Conservation (phyloP, 805 yeast species). For the Priceomyces castillae region DNA sequence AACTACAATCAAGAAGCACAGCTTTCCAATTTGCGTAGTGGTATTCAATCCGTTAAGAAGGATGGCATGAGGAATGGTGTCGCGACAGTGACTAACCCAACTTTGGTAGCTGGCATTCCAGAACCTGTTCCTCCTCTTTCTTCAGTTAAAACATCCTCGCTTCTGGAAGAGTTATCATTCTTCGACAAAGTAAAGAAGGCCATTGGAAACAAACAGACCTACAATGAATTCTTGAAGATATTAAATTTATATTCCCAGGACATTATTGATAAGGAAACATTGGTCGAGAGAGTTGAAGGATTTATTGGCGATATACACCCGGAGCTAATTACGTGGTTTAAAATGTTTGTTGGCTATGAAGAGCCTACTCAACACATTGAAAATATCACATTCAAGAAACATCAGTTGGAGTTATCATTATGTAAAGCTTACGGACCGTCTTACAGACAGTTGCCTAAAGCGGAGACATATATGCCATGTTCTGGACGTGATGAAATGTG, state of each 20-base stretch:
- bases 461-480: conserved; percentile 95
- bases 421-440: conserved; percentile 97
- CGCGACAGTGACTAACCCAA: conserved; percentile 48
- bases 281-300: conserved; percentile 80
- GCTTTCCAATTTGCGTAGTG: conserved; percentile 46
- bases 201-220: conserved; percentile 83
- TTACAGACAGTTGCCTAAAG: conserved; percentile 86
- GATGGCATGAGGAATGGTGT: conserved; percentile 26
- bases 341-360: conserved; percentile 83
- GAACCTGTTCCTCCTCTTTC: conserved; percentile 64
- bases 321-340: conserved; percentile 88
- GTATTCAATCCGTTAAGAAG: conserved; percentile 22
- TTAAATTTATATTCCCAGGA: conserved; percentile 87
- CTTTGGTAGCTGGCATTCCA: conserved; percentile 80
- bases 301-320: conserved; percentile 74
- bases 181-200: conserved; percentile 90
- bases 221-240: conserved; percentile 88
- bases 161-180: conserved; percentile 83
- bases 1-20: conserved; percentile 45
- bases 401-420: conserved; percentile 80
- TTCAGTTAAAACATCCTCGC: conserved; percentile 50
- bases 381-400: conserved; percentile 83
- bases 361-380: conserved; percentile 86
- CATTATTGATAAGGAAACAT: conserved; percentile 75
- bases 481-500: conserved; percentile 99